phyloP scores from a whole-genome alignment of 768 basidiomycete genomes.

The Boletus rubescentipes region DNA sequence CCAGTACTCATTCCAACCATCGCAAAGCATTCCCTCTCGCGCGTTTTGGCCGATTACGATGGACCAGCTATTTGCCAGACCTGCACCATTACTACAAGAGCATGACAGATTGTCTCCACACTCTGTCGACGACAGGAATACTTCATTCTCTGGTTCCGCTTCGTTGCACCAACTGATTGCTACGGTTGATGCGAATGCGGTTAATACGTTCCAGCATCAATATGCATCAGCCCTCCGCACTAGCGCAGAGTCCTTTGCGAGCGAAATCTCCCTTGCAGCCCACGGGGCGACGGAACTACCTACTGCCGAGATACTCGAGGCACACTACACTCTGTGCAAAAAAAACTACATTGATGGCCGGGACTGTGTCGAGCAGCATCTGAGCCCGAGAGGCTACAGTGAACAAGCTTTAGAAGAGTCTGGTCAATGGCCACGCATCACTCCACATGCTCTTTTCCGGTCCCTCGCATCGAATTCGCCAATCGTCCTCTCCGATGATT shows the following conservation, averaged over 20 bases:
- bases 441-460: conserved; percentile 30
- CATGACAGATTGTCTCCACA: neutral
- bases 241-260: conserved; percentile 11
- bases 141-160: neutral
- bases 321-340: conserved; percentile 11
- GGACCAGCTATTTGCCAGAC: conserved; percentile 7
- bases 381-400: conserved; percentile 14
- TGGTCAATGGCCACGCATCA: conserved; percentile 41
- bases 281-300: neutral
- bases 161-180: conserved; percentile 9
- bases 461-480: conserved; percentile 28
- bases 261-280: neutral
- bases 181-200: neutral
- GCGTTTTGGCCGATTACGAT: neutral
- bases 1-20: conserved; percentile 8
- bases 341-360: neutral
- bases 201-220: conserved; percentile 12
- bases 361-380: neutral
- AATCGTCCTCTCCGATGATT: conserved; percentile 18
- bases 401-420: conserved; percentile 21
- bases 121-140: neutral
- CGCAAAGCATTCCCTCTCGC: neutral
- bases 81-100: neutral
- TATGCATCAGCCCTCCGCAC: conserved; percentile 10
- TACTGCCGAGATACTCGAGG: neutral